A percentile compares a stretch with the other conserved stretches of the same genome.
These are phyloP conservation scores for Cercophora newfieldiana DNA, from an alignment of 495 filamentous ascomycete genomes.

Conservation along the genomic window DNA sequence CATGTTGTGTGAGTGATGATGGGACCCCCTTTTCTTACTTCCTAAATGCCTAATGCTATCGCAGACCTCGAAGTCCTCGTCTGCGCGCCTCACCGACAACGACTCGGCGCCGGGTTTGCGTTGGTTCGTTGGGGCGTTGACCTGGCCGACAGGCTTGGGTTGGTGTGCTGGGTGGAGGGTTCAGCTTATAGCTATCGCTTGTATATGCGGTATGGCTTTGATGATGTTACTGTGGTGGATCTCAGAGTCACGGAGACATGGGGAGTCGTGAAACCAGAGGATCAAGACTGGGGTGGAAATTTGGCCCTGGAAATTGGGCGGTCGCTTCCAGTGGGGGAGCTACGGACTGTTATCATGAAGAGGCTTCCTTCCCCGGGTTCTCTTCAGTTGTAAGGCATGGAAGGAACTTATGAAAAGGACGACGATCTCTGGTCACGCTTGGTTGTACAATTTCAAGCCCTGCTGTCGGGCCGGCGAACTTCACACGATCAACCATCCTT, in stretches of 20 bases:
- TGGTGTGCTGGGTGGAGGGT: constrained; percentile 28
- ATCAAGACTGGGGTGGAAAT: constrained; percentile 29
- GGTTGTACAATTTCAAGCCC: no score
- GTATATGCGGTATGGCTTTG: constrained; percentile 29
- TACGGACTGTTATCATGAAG: constrained; percentile 32
- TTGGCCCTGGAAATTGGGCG: constrained; percentile 24
- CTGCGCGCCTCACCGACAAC: constrained; percentile 23
- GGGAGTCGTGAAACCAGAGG: constrained; percentile 19
- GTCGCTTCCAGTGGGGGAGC: constrained; percentile 21
- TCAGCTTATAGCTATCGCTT: constrained; percentile 32
- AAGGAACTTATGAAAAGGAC: no score
- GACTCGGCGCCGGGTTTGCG: constrained; percentile 31
- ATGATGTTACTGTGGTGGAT: constrained; percentile 28
- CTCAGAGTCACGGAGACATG: constrained; percentile 26
- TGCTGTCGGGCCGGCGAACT: no score
- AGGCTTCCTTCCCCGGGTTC: no score
- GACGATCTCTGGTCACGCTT: no score
- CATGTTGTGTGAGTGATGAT: no score
- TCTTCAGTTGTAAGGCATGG: constrained; percentile 5
- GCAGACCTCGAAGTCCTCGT: constrained; percentile 29
- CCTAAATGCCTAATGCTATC: background rate
- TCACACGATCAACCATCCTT: no score
- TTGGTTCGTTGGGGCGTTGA: constrained; percentile 28
- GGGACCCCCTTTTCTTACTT: background rate
- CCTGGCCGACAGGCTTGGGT: constrained; percentile 29